Percentiles rank a stretch among this genome's conserved stretches.
phyloP scores from a whole-genome alignment of 345 rosid species.

The Balakata baccata region DNA sequence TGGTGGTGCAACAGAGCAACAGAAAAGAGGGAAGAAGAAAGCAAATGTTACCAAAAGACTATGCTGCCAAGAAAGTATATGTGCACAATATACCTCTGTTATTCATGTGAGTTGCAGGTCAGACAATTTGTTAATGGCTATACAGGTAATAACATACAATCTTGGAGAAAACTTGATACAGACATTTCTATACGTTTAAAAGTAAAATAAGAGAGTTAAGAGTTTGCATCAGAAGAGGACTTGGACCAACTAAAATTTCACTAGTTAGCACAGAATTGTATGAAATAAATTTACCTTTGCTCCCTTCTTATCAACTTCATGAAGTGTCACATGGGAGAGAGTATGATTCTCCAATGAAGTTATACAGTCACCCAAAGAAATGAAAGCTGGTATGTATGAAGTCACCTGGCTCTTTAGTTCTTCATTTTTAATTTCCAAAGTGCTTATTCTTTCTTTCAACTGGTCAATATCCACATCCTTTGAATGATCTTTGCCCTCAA shows the following conservation, averaged over 20 bases:
- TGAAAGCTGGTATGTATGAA: constrained; percentile 51
- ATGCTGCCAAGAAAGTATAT: not conserved
- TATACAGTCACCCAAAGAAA: constrained; percentile 54
- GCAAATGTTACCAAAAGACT: constrained; percentile 8
- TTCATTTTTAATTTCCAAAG: constrained; percentile 54
- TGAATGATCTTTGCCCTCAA: constrained; percentile 36
- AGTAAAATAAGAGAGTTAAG: not conserved
- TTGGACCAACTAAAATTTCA: constrained; percentile 10
- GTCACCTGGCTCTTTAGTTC: constrained; percentile 50
- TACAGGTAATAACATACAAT: not conserved
- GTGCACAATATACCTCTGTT: constrained; percentile 8
- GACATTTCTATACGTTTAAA: not conserved
- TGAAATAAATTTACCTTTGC: constrained; percentile 43
- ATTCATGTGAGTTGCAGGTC: not conserved
- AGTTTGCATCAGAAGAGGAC: not conserved
- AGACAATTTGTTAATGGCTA: not conserved
- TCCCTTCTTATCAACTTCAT: constrained; percentile 33
- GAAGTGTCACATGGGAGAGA: constrained; percentile 30
- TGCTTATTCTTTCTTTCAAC: constrained; percentile 53
- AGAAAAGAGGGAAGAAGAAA: not conserved
- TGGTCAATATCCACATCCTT: constrained; percentile 47
- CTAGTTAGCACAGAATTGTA: not conserved
- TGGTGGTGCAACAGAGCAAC: not conserved
- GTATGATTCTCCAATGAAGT: constrained; percentile 59
- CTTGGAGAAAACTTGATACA: not conserved